A percentile compares a stretch with the other conserved stretches of the same genome.
phyloP scores from a whole-genome alignment of 2,329 filamentous ascomycete genomes.

The Penicillium fuscoglaucum region DNA sequence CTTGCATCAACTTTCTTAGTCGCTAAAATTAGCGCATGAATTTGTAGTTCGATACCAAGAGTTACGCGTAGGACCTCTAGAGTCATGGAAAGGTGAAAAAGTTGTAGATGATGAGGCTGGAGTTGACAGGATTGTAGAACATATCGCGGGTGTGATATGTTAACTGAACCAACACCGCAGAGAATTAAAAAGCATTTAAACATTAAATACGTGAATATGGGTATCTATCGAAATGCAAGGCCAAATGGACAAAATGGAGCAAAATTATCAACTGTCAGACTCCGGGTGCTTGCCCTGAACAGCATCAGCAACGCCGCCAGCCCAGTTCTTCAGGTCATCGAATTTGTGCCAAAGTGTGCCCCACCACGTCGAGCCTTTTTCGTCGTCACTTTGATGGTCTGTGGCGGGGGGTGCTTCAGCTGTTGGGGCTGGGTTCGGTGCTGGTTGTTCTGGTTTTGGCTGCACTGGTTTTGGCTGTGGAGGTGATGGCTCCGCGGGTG shows the following conservation, averaged over 20 bases:
- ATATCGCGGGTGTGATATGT: neutral
- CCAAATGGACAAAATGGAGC: neutral
- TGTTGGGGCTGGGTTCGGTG: neutral
- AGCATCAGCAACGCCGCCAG: slow-evolving; percentile 32
- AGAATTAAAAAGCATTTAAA: neutral
- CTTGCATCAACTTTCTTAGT: neutral
- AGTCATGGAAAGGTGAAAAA: neutral
- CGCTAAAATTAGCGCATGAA: no score
- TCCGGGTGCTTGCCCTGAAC: slow-evolving; percentile 31
- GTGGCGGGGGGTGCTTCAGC: slow-evolving; percentile 8
- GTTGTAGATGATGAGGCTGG: neutral
- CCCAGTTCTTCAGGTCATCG: slow-evolving; percentile 40
- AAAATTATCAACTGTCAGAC: neutral
- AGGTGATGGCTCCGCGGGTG: neutral
- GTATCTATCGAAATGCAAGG: slow-evolving; percentile 21
- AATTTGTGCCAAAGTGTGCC: slow-evolving; percentile 36
- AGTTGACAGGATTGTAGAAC: neutral
- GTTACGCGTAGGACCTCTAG: no score
- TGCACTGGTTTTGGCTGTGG: neutral
- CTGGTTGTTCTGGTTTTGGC: neutral
- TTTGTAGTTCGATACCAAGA: no score
- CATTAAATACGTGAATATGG: slow-evolving; percentile 8
- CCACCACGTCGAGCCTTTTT: slow-evolving; percentile 34
- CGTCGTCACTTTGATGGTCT: slow-evolving; percentile 22
- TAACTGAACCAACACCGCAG: neutral